Evolutionary conservation across 805 yeast genomes (phyloP), one percentile per base, ranked within the genome.

Genomic region (Millerozyma miso): DNA sequence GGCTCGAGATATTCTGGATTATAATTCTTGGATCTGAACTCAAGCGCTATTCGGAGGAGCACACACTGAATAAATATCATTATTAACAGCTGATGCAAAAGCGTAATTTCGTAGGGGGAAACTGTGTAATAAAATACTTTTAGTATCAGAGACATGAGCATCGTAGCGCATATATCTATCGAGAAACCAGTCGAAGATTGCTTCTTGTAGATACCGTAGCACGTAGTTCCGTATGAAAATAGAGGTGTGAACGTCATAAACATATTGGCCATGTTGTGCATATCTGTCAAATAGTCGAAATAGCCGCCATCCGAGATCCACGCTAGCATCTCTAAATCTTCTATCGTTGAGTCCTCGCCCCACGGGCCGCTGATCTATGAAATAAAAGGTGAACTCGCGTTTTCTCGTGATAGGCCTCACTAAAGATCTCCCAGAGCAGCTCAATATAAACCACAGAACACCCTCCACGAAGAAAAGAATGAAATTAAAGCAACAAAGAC

Each of bases 131-230:
- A 89, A 43, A 80, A 79, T 19, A 89, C 81, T 50, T 95, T 71
- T 37, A 88, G 64, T 4, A 81, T 77, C 34, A 88, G 77, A 1
- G 96, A 83, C 49, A 88, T 71, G 47, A 89, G 59, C 96, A 90
- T 88, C 4, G 96, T 87, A 4, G 88, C 90, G 63, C 97, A 90
- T 8, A 90, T 86, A 62, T 90, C 97, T n/a, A 88, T 70, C 4
- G 95, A 85, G 56, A 89, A 88, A 17, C 97, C 97, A 17, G 77
- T 70, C 1, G 91, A 77, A 0, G 89, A 75, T 56, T 81, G 69
- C 29, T 77, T 74, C 37, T 73, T 68, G 53, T 80, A 74, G 12
- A 89, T 88, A 48, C 85, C 73, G 37, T 79, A 69, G 31, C 89
- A 77, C 1, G 96, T 88, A 13, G 93, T 78, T 2, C 96, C 95